Conservation (phyloP, 225 moss, liverwort and hornwort species). For the Pseudoscleropodium purum region DNA sequence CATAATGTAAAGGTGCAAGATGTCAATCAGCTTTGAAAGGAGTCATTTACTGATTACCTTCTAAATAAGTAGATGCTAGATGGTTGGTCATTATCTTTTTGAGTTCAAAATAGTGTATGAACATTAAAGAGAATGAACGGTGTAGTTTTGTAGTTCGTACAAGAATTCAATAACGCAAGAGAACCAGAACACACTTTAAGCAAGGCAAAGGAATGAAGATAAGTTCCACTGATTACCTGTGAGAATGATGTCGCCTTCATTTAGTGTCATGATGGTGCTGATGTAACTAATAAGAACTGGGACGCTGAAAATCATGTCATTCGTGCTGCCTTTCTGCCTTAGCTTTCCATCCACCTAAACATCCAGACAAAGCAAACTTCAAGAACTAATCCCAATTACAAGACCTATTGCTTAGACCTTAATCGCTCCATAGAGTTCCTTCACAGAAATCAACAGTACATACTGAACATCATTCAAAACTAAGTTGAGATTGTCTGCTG, state of each 20-base stretch:
- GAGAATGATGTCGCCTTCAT: conserved; percentile 76
- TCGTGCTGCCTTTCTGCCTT: conserved; percentile 73
- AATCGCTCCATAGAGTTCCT: background rate
- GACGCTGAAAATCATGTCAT: conserved; percentile 82
- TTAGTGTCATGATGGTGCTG: conserved; percentile 73
- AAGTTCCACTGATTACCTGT: conserved; percentile 37
- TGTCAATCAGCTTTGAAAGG: background rate
- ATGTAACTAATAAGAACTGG: conserved; percentile 63
- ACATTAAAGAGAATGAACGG: background rate
- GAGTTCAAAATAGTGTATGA: background rate
- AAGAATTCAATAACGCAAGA: background rate
- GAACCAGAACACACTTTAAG: background rate
- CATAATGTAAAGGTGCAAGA: background rate
- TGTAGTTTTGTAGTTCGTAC: background rate
- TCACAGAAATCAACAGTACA: background rate
- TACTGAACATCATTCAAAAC: background rate
- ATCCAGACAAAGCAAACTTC: conserved; percentile 1
- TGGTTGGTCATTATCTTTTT: background rate
- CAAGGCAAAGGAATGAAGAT: background rate
- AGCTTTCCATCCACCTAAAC: conserved; percentile 73
- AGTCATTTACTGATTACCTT: background rate
- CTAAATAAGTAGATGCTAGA: background rate
- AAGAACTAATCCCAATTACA: background rate
- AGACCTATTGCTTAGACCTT: background rate
- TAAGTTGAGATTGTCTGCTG: background rate